A percentile compares a stretch with the other conserved stretches of the same genome.
phyloP scores from a whole-genome alignment of 116 monocot genomes.

The Posidonia oceanica region DNA sequence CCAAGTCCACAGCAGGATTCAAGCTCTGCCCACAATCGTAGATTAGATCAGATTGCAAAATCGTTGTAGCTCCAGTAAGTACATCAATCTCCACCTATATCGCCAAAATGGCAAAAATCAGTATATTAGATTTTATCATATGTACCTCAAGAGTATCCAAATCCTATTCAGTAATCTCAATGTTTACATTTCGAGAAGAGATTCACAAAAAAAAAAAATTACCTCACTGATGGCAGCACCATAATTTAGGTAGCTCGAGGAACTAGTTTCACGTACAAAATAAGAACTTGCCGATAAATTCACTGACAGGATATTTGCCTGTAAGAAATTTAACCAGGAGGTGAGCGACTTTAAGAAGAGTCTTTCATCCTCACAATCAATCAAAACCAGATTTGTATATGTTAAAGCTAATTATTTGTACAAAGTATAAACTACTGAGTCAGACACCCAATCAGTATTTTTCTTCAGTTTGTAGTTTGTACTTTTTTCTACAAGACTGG shows the following conservation, averaged over 20 bases:
- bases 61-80: constrained; percentile 64
- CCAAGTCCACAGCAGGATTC: constrained; percentile 90
- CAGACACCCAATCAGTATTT: no score
- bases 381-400: no score
- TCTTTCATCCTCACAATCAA: no score
- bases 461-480: no score
- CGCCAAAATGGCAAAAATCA: background rate
- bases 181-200: no score
- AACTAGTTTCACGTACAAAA: constrained; percentile 34
- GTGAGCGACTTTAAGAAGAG: no score
- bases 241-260: constrained; percentile 48
- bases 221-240: constrained; percentile 90
- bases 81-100: constrained; percentile 87
- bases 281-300: constrained; percentile 60
- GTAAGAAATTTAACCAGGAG: constrained; percentile 1
- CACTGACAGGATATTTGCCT: constrained; percentile 42
- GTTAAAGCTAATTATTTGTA: no score
- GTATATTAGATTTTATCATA: no score
- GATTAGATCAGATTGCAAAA: constrained; percentile 61
- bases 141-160: no score
- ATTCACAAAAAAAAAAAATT: background rate
- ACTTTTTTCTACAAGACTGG: no score
- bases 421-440: no score
- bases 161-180: no score
- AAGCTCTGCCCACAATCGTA: constrained; percentile 94